These are phyloP conservation scores for Mucor irregularis DNA, from an alignment of 371 early-diverging fungal species.

Conservation along the genomic window DNA sequence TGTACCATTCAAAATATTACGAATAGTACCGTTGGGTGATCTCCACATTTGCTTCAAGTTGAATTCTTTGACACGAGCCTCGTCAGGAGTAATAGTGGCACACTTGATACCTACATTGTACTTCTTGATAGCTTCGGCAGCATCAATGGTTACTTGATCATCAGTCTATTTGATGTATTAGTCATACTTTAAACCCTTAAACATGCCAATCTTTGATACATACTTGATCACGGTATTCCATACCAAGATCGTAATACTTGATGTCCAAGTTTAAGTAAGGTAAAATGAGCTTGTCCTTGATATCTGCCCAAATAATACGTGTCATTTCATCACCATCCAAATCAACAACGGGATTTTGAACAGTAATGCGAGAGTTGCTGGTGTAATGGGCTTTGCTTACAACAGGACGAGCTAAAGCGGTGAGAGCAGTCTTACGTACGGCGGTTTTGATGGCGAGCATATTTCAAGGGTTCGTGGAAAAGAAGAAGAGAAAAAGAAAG, in stretches of 20 bases:
- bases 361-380: slow-evolving; percentile 62
- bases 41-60: slow-evolving; percentile 93
- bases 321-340: slow-evolving; percentile 99
- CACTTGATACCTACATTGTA: slow-evolving; percentile 96
- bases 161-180: slow-evolving; percentile 29
- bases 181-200: not conserved
- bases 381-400: slow-evolving; percentile 31
- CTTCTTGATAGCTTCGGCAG: slow-evolving; percentile 91
- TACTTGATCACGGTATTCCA: slow-evolving; percentile 87
- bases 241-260: slow-evolving; percentile 92
- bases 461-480: not conserved
- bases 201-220: not conserved
- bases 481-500: slow-evolving; percentile 6
- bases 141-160: slow-evolving; percentile 83
- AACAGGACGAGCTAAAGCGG: slow-evolving; percentile 18
- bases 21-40: slow-evolving; percentile 95
- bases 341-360: slow-evolving; percentile 84
- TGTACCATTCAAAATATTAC: slow-evolving; percentile 92
- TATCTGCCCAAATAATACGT: slow-evolving; percentile 92
- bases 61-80: slow-evolving; percentile 90
- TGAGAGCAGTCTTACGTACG: slow-evolving; percentile 20
- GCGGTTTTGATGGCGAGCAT: slow-evolving; percentile 25
- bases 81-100: slow-evolving; percentile 95
- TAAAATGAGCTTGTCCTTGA: slow-evolving; percentile 91
- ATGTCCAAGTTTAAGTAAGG: slow-evolving; percentile 87